Percentiles rank a stretch among this genome's conserved stretches.
Evolutionary conservation across 441 rosid species (phyloP).

Genomic region (Bocquillonia castaneifolia): DNA sequence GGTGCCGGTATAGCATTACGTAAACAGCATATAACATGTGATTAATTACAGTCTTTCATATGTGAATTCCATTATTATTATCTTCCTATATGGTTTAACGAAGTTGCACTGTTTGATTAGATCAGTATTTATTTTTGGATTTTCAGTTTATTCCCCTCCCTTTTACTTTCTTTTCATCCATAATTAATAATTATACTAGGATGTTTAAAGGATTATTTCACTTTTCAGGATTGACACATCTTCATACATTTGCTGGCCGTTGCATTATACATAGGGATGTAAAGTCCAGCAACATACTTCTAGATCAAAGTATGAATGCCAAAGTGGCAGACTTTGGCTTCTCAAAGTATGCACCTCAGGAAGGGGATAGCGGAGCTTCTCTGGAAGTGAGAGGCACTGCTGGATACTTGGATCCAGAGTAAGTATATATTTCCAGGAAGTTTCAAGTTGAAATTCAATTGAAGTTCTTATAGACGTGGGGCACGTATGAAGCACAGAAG

Average conservation of each 20-base stretch:
- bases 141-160: neutral
- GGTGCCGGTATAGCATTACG: neutral
- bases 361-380: conserved; percentile 68
- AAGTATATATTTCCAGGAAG: conserved; percentile 20
- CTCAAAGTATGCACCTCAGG: conserved; percentile 77
- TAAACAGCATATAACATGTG: neutral
- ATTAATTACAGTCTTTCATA: neutral
- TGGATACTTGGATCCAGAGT: conserved; percentile 78
- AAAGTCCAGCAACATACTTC: conserved; percentile 73
- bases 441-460: neutral
- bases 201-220: conserved; percentile 11
- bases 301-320: conserved; percentile 69
- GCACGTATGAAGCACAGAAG: neutral
- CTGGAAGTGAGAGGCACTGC: conserved; percentile 82
- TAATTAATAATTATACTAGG: neutral
- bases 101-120: neutral
- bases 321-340: conserved; percentile 75
- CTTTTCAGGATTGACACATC: conserved; percentile 53
- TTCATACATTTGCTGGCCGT: conserved; percentile 54
- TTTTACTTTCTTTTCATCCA: neutral
- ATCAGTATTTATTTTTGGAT: neutral
- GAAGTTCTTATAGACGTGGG: neutral
- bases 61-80: neutral
- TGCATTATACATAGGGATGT: conserved; percentile 69
- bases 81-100: neutral